Evolutionary conservation across 257 asterid genomes (phyloP), one percentile per base, ranked within the genome.

Genomic region (Echites panduratus): DNA sequence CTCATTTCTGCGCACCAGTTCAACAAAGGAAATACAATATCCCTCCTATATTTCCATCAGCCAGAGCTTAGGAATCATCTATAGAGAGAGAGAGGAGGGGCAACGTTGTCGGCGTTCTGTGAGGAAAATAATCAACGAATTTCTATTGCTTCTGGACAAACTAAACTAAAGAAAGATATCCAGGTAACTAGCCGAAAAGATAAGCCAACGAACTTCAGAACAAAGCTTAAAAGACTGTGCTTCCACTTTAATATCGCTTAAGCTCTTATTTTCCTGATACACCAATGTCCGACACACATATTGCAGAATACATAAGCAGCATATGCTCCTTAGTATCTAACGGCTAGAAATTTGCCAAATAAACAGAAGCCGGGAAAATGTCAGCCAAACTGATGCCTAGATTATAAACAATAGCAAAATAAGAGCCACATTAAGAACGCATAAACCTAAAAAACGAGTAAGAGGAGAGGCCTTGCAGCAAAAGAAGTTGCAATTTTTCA

Each of bases 1-100:
- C 83, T 85, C 99, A 95, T 92, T 79, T 83, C 83, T 79, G 66
- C 32, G 17, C 27, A 16, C 72, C 72, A 47, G 65, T 44, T 29
- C 68, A 50, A 35, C 26, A 17, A 50, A 71, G 43, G 49, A 45
- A 56, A 44, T 5, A 47, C 54, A n/a, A 62, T 17, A 56, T 32
- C 56, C 78, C 70, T 50, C 75, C 47, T 70, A 79, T 47, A 76
- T 68, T 59, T 52, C 77, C 77, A 77, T 75, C 50, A 47, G 13
- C 44, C 47, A 52, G 16, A 32, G 12, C 12, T 24, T 48, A 71
- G 61, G 68, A 67, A 32, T 47, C 61, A 56, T 24, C 65, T 9
- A 49, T 41, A 71, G 58, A 48, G 20, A 50, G 24, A 32, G 38
- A 32, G 32, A 62, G 50, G 19, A 9, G 9, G 45, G 4, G 38